These are phyloP conservation scores for Eucalyptus brandiana DNA, from an alignment of 345 rosid genomes.

Conservation along the genomic window DNA sequence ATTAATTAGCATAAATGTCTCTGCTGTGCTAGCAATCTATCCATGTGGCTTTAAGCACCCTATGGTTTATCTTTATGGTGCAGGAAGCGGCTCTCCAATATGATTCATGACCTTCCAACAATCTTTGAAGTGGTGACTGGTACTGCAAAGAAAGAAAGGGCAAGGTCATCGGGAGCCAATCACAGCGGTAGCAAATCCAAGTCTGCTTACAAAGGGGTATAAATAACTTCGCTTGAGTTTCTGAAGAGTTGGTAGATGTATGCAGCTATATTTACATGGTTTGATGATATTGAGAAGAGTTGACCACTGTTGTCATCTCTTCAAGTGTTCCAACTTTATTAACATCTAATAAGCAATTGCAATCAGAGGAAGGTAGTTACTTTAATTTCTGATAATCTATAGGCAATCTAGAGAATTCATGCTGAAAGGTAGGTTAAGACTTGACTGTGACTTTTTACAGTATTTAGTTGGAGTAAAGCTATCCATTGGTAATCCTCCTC, in stretches of 20 bases:
- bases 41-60: not conserved
- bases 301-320: not conserved
- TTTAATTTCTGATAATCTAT: not conserved
- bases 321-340: not conserved
- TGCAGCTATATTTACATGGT: not conserved
- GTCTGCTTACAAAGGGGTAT: slow-evolving; percentile 24
- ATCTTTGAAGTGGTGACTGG: slow-evolving; percentile 61
- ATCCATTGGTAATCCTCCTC: not conserved
- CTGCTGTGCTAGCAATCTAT: not conserved
- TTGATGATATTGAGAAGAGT: not conserved
- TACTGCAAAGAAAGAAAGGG: slow-evolving; percentile 29
- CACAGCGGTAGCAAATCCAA: slow-evolving; percentile 43
- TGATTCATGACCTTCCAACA: slow-evolving; percentile 64
- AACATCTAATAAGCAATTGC: not conserved
- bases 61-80: not conserved
- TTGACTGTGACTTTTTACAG: not conserved
- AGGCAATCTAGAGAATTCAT: not conserved
- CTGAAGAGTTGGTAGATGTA: not conserved
- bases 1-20: not conserved
- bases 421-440: not conserved
- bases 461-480: not conserved
- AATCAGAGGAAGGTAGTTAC: not conserved
- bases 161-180: slow-evolving; percentile 41
- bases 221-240: not conserved
- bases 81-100: slow-evolving; percentile 58